Evolutionary conservation across 495 filamentous ascomycete genomes (phyloP), one percentile per base, ranked within the genome.

Genomic region (Podospora pseudopauciseta): DNA sequence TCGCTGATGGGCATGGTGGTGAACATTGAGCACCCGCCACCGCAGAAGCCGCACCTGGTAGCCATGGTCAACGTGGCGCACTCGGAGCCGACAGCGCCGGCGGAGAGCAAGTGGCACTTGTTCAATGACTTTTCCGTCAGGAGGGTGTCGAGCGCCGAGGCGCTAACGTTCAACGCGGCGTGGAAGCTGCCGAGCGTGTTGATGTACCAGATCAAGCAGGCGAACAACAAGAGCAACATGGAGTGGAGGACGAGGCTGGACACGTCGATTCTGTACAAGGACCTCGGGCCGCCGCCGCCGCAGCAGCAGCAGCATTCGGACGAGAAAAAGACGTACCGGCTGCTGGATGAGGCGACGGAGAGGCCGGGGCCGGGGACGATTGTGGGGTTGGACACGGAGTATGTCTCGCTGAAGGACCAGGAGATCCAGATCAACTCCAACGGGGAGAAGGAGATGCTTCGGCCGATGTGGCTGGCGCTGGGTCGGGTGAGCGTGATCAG

Each of bases 121-220:
- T 97, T 99, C 79, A 99, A 99, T 65, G 95, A 99, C 78, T 99
- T 99, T 71, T 81, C 96, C 15, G 95, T 99, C 39, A 86, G 90
- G 5, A 86, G 89, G n/a, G 84, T 96, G 19, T 83, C 88, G 16
- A 81, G 72, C 9, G 90, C 91, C 49, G 94, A 98, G 75, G 96
- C 96, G 4, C 80, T 98, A 15, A 87, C 88, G 16, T 98, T 98
- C 73, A 93, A 92, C 49, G 86, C 91, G 26, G 82, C 87, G 6
- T 98, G 96, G 94, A 99, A 97, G 81, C 84, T 89, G 60, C 96
- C 95, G 2, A 91, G 90, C 44, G 89, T 98, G 4, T 73, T 99
- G 65, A 82, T 92, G 28, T 99, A 90, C 78, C 95, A 99, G 75
- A 78, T 88, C 9, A 93, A 92, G 74, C 78, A 85, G 32, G 87